Conservation (phyloP, 2,329 filamentous ascomycete species). For the Penicillium sp. region DNA sequence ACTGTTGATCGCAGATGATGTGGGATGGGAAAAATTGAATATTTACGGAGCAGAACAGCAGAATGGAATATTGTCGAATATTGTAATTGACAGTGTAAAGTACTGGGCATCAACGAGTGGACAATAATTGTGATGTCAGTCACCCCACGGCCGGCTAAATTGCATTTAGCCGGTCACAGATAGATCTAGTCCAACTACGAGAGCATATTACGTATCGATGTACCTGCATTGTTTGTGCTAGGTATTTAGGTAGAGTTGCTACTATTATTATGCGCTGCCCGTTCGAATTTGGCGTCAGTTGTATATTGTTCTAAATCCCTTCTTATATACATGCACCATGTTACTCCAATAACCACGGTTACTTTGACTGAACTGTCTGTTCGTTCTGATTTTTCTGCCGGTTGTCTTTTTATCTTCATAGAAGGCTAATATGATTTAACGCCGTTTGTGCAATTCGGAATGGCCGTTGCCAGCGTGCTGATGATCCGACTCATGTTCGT, state of each 20-base stretch:
- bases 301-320: not conserved
- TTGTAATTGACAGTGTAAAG: too few species aligned
- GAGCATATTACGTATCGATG: too few species aligned
- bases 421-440: not conserved
- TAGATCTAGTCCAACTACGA: not conserved
- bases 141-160: not conserved
- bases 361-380: too few species aligned
- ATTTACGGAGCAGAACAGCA: too few species aligned
- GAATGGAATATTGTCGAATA: too few species aligned
- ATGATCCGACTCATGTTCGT: slow-evolving; percentile 16
- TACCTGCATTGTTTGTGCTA: too few species aligned
- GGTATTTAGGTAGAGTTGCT: too few species aligned
- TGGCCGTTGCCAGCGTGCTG: not conserved
- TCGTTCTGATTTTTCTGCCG: too few species aligned
- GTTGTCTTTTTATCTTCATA: not conserved
- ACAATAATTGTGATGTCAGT: not conserved
- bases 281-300: too few species aligned
- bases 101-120: not conserved
- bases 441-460: slow-evolving; percentile 8
- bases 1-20: not conserved
- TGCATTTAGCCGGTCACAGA: not conserved
- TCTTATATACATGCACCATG: not conserved
- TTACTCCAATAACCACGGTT: too few species aligned
- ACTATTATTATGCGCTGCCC: too few species aligned
- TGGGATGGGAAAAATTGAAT: not conserved